Percentiles rank a stretch among this genome's conserved stretches.
Conservation (phyloP, 2,329 filamentous ascomycete genomes). For the Aspergillus intermedius region DNA sequence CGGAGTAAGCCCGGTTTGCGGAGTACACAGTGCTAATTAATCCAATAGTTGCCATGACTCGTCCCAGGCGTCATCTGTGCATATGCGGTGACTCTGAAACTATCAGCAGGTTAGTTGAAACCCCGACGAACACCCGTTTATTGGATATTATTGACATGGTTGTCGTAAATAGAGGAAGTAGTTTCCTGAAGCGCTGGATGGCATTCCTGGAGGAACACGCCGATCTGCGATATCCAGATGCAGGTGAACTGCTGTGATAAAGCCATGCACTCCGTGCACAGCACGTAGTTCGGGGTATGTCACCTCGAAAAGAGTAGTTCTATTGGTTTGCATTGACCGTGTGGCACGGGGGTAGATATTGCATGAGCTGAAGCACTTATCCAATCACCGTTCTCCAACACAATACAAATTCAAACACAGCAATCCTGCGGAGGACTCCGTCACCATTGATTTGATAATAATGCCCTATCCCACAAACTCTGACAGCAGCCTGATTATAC, state of each 20-base stretch:
- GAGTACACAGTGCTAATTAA: slow-evolving; percentile 9
- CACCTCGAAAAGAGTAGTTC: too few relatives aligned
- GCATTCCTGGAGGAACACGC: slow-evolving; percentile 80
- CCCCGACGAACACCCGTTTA: not conserved
- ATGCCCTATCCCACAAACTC: too few relatives aligned
- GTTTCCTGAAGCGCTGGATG: slow-evolving; percentile 89
- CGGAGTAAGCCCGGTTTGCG: not conserved
- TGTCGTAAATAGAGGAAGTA: slow-evolving; percentile 60
- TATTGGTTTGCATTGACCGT: too few relatives aligned
- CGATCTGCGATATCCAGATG: slow-evolving; percentile 80
- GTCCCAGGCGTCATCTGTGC: slow-evolving; percentile 81
- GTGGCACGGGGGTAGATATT: too few relatives aligned
- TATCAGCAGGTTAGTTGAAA: slow-evolving; percentile 65
- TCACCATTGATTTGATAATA: too few relatives aligned
- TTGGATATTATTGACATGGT: slow-evolving; percentile 1
- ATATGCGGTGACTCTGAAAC: slow-evolving; percentile 94
- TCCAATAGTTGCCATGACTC: slow-evolving; percentile 82
- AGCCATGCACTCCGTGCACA: not conserved
- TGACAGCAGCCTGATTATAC: too few relatives aligned
- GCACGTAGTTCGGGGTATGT: not conserved
- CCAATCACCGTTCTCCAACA: too few relatives aligned
- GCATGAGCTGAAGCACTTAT: too few relatives aligned
- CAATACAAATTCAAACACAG: too few relatives aligned
- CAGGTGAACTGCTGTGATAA: slow-evolving; percentile 28
- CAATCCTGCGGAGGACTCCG: too few relatives aligned